These are phyloP conservation scores for Aspergillus baeticus DNA, from an alignment of 495 filamentous ascomycete species.

Conservation along the genomic window DNA sequence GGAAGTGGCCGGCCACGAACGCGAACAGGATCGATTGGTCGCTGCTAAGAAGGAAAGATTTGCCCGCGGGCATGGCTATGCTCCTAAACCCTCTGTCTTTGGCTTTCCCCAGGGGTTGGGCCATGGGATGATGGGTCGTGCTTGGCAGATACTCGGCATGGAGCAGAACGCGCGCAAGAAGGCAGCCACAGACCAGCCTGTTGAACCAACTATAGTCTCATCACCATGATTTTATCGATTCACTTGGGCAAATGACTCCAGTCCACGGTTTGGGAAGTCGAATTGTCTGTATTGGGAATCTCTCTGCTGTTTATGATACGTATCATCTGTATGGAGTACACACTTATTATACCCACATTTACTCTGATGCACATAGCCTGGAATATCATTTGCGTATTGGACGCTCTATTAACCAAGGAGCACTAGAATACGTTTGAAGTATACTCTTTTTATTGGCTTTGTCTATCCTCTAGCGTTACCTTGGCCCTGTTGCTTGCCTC, in stretches of 20 bases:
- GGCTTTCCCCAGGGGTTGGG: slow-evolving; percentile 36
- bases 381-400: no score
- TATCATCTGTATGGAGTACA: neutral
- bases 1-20: slow-evolving; percentile 48
- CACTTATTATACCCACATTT: neutral
- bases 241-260: neutral
- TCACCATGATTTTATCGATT: neutral
- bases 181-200: slow-evolving; percentile 1
- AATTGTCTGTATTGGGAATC: neutral
- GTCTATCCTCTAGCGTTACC: no score
- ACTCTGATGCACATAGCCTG: neutral
- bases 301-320: neutral
- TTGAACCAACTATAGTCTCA: slow-evolving; percentile 16
- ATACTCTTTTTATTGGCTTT: no score
- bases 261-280: no score
- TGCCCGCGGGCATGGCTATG: slow-evolving; percentile 31
- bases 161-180: slow-evolving; percentile 36
- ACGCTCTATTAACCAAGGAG: neutral
- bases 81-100: slow-evolving; percentile 30
- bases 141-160: slow-evolving; percentile 47
- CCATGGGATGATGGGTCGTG: slow-evolving; percentile 46
- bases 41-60: slow-evolving; percentile 36
- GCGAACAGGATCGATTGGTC: slow-evolving; percentile 42
- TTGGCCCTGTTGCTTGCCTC: no score
- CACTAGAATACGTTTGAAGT: no score